Evolutionary conservation across 768 basidiomycete species (phyloP), one percentile per base, ranked within the genome.

Genomic region (Trametes villosa): DNA sequence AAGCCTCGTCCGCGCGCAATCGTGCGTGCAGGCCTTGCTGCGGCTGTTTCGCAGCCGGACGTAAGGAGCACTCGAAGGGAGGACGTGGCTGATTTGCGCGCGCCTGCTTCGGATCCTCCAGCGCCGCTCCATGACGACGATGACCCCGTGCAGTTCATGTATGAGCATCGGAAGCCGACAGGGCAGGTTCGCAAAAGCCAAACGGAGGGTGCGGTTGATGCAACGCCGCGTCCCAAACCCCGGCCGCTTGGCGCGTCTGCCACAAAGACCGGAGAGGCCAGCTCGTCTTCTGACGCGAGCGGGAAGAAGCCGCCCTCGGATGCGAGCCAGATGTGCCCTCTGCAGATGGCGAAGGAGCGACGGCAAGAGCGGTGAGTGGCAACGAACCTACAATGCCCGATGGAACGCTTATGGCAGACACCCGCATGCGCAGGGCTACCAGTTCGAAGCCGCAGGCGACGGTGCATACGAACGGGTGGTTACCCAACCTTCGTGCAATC

Each of bases 261-360:
- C 27, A n/a, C 27, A 7, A 29, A 31, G 8, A 31, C 24, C 27
- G 15, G n/a, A n/a, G n/a, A n/a, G n/a, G n/a, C n/a, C n/a, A n/a
- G n/a, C n/a, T n/a, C n/a, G n/a, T n/a, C 48, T 13, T 24, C 46
- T 1, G 48, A 33, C 18, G n/a, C 46, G 24, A 15, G 22, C 1
- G 30, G 22, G 31, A 50, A 47, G 26, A 41, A 41, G 47, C 3
- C 17, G 8, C 20, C 15, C 2, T 41, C 15, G 22, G 40, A 29
- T 11, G 3, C 40, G 18, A 27, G 24, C 5, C 20, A 9, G 4
- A 41, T n/a, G 9, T n/a, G 15, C 4, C 60, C 60, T 13, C 18
- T 61, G 31, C 47, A 61, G n/a, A 55, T 61, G 18, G 60, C 60
- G 33, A 41, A 31, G 33, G 53, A 61, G 26, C 38, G 53, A 22